Conservation (phyloP, 257 asterid species). For the Cinchona pubescens region DNA sequence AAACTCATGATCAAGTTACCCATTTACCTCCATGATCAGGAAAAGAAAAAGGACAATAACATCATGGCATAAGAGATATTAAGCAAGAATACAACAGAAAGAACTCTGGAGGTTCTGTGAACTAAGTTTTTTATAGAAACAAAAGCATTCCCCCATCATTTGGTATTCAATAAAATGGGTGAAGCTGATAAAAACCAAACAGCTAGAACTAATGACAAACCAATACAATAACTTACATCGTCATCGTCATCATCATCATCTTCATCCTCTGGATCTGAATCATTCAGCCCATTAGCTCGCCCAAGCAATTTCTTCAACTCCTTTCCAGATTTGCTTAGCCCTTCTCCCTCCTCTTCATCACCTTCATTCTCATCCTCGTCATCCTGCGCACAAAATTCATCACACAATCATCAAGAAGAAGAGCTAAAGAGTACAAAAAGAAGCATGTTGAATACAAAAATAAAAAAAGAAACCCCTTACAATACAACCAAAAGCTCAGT, state of each 20-base stretch:
- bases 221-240: constrained; percentile 50
- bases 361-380: constrained; percentile 90
- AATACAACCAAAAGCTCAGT: background rate
- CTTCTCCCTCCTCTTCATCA: constrained; percentile 76
- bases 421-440: background rate
- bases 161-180: background rate
- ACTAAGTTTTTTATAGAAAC: background rate
- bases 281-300: constrained; percentile 77
- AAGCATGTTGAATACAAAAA: background rate
- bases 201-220: background rate
- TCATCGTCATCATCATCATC: constrained; percentile 72
- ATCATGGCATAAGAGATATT: background rate
- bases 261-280: constrained; percentile 82
- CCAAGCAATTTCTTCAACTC: constrained; percentile 95
- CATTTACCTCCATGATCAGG: background rate
- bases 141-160: background rate
- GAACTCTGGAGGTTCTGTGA: background rate
- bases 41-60: background rate
- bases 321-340: constrained; percentile 94
- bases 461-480: background rate
- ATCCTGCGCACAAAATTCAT: constrained; percentile 44
- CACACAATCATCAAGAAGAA: background rate
- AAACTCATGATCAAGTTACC: background rate
- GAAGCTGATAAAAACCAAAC: background rate
- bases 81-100: background rate